phyloP scores from a whole-genome alignment of 2,329 filamentous ascomycete species.

The Ophiostoma fasciatum region DNA sequence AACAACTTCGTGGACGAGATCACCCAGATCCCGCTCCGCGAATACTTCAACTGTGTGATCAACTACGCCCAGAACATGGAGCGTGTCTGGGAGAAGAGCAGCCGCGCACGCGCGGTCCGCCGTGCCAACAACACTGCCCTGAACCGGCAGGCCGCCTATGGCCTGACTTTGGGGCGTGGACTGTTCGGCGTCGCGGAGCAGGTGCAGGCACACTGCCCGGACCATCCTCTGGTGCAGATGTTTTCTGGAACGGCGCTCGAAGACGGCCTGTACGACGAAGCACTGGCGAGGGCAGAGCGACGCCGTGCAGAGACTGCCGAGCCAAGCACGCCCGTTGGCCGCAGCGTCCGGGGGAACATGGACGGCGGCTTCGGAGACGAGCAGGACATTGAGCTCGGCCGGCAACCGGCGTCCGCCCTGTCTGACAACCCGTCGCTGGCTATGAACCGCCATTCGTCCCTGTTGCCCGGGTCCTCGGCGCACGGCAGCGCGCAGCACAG shows the following conservation, averaged over 20 bases:
- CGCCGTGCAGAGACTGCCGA: neutral
- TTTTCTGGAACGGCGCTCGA: constrained; percentile 10
- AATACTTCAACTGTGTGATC: constrained; percentile 8
- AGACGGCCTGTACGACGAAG: constrained; percentile 3
- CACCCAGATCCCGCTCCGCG: constrained; percentile 11
- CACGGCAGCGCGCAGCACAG: constrained; percentile 19
- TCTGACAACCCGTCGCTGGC: constrained; percentile 42
- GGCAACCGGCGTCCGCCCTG: constrained; percentile 50
- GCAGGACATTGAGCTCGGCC: constrained; percentile 42
- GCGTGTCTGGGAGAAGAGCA: constrained; percentile 5
- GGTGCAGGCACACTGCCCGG: neutral
- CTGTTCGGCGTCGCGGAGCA: constrained; percentile 9
- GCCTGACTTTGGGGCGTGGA: constrained; percentile 10
- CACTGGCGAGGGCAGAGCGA: constrained; percentile 11
- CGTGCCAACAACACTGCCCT: constrained; percentile 2
- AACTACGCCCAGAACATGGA: constrained; percentile 12
- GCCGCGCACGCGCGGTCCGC: constrained; percentile 1
- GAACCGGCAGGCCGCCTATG: constrained; percentile 7
- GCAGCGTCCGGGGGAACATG: neutral
- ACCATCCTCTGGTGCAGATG: constrained; percentile 7
- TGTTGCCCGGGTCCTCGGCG: constrained; percentile 27
- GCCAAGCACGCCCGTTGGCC: constrained; percentile 8
- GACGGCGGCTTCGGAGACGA: constrained; percentile 14
- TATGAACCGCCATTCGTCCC: constrained; percentile 36
- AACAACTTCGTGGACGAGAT: constrained; percentile 9